Percentiles rank a stretch among this genome's conserved stretches.
phyloP scores from a whole-genome alignment of 148 eudicot species.

The Fagopyrum esculentum region DNA sequence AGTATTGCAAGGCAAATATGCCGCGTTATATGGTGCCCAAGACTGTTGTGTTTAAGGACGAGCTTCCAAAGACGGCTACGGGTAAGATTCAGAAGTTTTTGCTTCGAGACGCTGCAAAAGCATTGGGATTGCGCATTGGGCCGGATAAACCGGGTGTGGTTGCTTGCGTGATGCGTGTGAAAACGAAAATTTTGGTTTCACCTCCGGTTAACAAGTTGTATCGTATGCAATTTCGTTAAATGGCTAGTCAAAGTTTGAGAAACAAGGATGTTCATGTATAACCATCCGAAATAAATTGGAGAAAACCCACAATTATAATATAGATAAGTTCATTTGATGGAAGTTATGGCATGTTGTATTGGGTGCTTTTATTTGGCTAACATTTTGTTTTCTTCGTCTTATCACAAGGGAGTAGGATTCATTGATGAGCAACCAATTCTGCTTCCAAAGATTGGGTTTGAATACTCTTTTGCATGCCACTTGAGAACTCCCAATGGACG shows the following conservation, averaged over 20 bases:
- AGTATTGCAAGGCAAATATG: constrained; percentile 39
- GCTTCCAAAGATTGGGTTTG: constrained; percentile 88
- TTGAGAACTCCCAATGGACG: constrained; percentile 78
- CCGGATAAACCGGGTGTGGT: too few species aligned
- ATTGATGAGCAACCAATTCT: constrained; percentile 95
- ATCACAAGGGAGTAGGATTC: constrained; percentile 77
- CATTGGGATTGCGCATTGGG: constrained; percentile 13
- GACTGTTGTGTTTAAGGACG: constrained; percentile 39
- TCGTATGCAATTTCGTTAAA: too few species aligned
- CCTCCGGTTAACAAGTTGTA: too few species aligned
- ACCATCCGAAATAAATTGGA: too few species aligned
- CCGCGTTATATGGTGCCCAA: constrained; percentile 54
- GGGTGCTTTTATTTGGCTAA: background rate
- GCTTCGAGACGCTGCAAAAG: constrained; percentile 38
- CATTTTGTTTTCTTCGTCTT: constrained; percentile 2
- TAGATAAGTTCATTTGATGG: too few species aligned
- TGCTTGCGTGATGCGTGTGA: too few species aligned
- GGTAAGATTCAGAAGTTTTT: constrained; percentile 47
- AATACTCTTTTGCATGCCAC: constrained; percentile 96
- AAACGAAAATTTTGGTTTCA: too few species aligned
- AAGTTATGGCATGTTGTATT: background rate
- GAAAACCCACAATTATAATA: too few species aligned
- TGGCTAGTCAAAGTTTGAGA: too few species aligned
- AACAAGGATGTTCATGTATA: too few species aligned
- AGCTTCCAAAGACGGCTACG: constrained; percentile 50